Base-by-base conservation (phyloP, 192 early-diverging fungal genomes). In the Lunasporangiospora selenospora region DNA sequence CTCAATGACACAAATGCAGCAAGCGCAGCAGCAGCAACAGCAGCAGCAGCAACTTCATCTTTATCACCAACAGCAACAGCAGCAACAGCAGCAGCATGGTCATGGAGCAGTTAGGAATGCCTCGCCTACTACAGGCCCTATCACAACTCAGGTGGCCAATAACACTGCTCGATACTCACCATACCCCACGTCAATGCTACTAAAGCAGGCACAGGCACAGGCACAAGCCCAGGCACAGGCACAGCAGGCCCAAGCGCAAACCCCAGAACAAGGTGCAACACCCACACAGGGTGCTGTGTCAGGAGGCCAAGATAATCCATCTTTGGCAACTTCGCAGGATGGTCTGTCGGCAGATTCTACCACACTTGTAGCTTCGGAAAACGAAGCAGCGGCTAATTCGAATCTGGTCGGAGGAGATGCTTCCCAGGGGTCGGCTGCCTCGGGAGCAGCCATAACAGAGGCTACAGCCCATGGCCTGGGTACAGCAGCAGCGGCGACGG, bases 121-220 rank as follows among this genome's bases (percentile, higher is more conserved):
- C 26, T 21, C 6, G 23, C 23, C 58, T 24, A n/a, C 64, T 1
- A 19, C 43, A 26, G 66, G 66, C 30, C 53, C 50, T 11, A 50
- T 61, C 24, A 8, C 52, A 42, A 50, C 40, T 49, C 62, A 42
- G 2, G 31, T 41, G 6, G 19, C 64, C 13, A 70, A 61, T 56
- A 58, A 51, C 11, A 27, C 49, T 34, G 57, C 59, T 9, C 52
- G 67, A 16, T 71, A 62, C 24, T 43, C 59, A 1, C 67, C 67
- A 1, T 71, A 71, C 29, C 67, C 67, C 16, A 71, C 67, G 1
- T 56, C 67, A 10, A 71, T 71, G 30, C 53, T 71, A 10, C 18
- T 71, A 45, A 71, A 71, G 47, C 67, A 65, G 15, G 62, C 62
- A 0, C 62, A 65, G 36, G 52, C 51, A 5, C 62, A 65, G 21